A percentile compares a stretch with the other conserved stretches of the same genome.
phyloP scores from a whole-genome alignment of 2,329 filamentous ascomycete species.

The Myriosclerotinia scirpicola region DNA sequence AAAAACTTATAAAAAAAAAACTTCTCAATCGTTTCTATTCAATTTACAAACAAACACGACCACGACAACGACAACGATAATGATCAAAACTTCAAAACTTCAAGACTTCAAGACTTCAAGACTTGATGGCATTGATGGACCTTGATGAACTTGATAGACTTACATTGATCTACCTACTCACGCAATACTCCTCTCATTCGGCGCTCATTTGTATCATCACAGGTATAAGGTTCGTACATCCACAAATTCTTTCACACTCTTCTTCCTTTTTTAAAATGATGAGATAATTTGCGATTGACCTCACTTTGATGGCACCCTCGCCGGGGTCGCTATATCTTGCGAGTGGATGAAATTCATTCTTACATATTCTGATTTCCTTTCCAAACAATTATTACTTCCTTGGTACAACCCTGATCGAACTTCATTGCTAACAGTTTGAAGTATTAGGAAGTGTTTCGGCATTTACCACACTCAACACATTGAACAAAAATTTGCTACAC shows the following conservation, averaged over 20 bases:
- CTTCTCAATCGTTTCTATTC: not conserved
- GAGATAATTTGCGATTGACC: conserved; percentile 99
- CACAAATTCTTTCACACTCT: not conserved
- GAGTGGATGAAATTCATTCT: conserved; percentile 89
- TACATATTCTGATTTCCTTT: conserved; percentile 88
- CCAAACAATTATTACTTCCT: not conserved
- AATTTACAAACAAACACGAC: not conserved
- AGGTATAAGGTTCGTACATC: conserved; percentile 21
- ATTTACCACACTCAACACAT: no score
- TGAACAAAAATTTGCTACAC: conserved; percentile 1
- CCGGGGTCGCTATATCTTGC: conserved; percentile 81
- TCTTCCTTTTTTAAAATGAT: conserved; percentile 59
- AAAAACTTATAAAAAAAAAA: conserved; percentile 15
- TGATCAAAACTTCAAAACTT: not conserved
- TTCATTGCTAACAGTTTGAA: conserved; percentile 7
- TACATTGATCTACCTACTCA: not conserved
- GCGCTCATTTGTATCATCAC: not conserved
- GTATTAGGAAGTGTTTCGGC: not conserved
- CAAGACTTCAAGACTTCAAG: no score
- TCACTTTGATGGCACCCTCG: conserved; percentile 78
- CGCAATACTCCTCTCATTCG: not conserved
- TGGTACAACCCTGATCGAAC: not conserved
- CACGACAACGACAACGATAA: not conserved
- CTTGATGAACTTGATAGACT: no score
- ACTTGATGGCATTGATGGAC: no score